These are phyloP conservation scores for Fusarium xylarioides DNA, from an alignment of 2,329 filamentous ascomycete species.

Conservation along the genomic window DNA sequence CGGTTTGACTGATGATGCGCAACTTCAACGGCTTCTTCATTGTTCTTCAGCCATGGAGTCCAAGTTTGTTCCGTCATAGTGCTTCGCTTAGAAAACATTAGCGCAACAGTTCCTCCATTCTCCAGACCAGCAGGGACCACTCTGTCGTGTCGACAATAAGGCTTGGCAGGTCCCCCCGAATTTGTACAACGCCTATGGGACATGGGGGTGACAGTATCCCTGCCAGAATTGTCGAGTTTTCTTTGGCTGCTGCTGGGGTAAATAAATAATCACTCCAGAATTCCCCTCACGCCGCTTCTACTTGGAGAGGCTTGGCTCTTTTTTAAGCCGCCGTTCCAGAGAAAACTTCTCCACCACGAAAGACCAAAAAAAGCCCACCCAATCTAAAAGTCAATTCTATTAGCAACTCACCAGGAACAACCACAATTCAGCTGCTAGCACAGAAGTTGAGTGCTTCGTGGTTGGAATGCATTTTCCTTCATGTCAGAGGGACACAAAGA, in stretches of 20 bases:
- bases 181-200: slow-evolving; percentile 7
- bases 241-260: not conserved
- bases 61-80: slow-evolving; percentile 23
- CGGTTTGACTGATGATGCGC: not conserved
- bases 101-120: slow-evolving; percentile 24
- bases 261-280: not conserved
- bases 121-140: slow-evolving; percentile 30
- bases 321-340: slow-evolving; percentile 5
- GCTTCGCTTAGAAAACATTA: slow-evolving; percentile 19
- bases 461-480: not conserved
- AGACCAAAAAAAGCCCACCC: not conserved
- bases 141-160: slow-evolving; percentile 19
- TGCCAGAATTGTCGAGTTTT: not conserved
- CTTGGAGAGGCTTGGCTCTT: not conserved
- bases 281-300: not conserved
- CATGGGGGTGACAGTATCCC: slow-evolving; percentile 28
- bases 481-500: not conserved
- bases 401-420: not conserved
- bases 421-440: not conserved
- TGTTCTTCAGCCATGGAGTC: not conserved
- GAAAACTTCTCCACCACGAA: not conserved
- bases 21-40: not conserved
- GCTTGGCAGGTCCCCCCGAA: slow-evolving; percentile 33
- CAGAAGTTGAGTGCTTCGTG: not conserved
- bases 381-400: not conserved